Evolutionary conservation across 352 stramenopile genomes (phyloP).

Genomic region (Phytophthora citricola): DNA sequence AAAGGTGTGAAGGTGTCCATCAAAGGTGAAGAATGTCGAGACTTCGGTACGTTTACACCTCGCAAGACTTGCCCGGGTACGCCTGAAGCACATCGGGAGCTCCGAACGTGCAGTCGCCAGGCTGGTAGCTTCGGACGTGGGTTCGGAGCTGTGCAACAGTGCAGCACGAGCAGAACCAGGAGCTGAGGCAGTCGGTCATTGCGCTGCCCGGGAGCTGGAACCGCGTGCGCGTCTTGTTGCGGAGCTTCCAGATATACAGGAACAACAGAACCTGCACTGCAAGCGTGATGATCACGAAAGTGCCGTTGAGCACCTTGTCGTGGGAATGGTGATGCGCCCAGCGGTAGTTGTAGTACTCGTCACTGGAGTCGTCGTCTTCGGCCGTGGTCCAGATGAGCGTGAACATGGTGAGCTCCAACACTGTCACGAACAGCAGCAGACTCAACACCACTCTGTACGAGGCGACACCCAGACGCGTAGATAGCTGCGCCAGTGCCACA

Average conservation of each 20-base stretch:
- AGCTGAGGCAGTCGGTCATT: constrained; percentile 40
- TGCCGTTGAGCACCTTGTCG: constrained; percentile 21
- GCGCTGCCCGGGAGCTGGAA: constrained; percentile 52
- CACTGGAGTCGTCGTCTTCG: constrained; percentile 24
- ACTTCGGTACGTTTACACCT: constrained; percentile 21
- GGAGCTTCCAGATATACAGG: constrained; percentile 50
- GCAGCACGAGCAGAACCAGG: constrained; percentile 54
- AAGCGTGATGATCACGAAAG: constrained; percentile 32
- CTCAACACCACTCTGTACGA: constrained; percentile 38
- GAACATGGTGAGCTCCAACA: constrained; percentile 31
- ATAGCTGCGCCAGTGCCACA: constrained; percentile 59
- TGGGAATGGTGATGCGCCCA: constrained; percentile 8
- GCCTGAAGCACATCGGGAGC: constrained; percentile 44
- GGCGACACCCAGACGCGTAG: constrained; percentile 41
- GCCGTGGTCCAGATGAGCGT: constrained; percentile 28
- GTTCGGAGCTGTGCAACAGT: constrained; percentile 47
- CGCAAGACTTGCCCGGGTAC: constrained; percentile 40
- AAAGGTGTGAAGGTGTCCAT: constrained; percentile 7
- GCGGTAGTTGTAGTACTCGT: constrained; percentile 18
- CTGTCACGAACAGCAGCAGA: constrained; percentile 34
- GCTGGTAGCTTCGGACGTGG: constrained; percentile 54
- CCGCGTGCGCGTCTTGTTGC: constrained; percentile 44
- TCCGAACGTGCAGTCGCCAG: constrained; percentile 50
- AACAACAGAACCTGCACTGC: constrained; percentile 36
- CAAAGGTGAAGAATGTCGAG: constrained; percentile 1